Conservation (phyloP, 1,139 yeast species). For the Sugiyamaella sp. region DNA sequence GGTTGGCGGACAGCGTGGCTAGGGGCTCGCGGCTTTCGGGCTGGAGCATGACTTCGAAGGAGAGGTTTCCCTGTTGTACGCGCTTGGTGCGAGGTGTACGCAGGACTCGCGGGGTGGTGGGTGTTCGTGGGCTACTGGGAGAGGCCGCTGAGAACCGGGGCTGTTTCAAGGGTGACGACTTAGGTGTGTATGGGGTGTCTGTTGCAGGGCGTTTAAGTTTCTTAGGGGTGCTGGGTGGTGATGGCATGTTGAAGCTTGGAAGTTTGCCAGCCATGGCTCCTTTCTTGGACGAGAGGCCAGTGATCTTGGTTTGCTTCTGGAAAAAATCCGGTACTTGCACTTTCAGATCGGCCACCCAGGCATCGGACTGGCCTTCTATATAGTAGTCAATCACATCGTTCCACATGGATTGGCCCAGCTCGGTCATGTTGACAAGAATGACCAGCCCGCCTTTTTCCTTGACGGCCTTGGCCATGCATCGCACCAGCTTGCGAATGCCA, state of each 20-base stretch:
- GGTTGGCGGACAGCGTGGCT: constrained; percentile 4
- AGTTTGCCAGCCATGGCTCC: neutral
- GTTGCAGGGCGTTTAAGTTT: constrained; percentile 3
- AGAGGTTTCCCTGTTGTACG: constrained; percentile 21
- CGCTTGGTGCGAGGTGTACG: constrained; percentile 21
- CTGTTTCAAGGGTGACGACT: constrained; percentile 8
- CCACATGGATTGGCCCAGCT: constrained; percentile 49
- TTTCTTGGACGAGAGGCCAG: constrained; percentile 6
- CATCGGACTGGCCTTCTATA: constrained; percentile 78
- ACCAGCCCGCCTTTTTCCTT: constrained; percentile 64
- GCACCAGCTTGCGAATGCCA: constrained; percentile 71
- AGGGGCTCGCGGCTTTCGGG: constrained; percentile 10
- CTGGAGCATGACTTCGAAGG: constrained; percentile 19
- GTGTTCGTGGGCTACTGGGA: constrained; percentile 5
- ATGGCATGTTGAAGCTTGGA: constrained; percentile 19
- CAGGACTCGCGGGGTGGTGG: constrained; percentile 10
- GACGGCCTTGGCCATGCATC: constrained; percentile 57
- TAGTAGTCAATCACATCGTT: constrained; percentile 66
- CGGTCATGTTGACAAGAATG: constrained; percentile 61
- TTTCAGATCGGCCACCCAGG: constrained; percentile 63
- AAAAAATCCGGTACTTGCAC: constrained; percentile 60
- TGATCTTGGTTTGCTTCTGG: constrained; percentile 54
- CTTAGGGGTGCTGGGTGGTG: constrained; percentile 27
- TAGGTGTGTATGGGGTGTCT: neutral
- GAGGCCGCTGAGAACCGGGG: neutral